Conservation (phyloP, 2,329 filamentous ascomycete species). For the Arthroderma uncinatum region DNA sequence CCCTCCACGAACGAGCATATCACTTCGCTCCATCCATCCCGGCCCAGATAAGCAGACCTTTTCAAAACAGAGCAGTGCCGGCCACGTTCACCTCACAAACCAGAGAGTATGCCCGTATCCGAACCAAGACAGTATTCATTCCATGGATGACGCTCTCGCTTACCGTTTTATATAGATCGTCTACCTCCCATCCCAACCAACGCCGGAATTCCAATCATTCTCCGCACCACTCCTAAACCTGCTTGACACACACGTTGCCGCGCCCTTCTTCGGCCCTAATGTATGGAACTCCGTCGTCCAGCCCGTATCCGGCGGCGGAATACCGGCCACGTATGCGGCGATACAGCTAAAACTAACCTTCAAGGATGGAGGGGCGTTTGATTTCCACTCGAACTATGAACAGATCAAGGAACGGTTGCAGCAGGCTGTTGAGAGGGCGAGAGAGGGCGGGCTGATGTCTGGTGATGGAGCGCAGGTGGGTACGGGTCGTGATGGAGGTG, state of each 20-base stretch:
- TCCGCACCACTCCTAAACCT: conserved; percentile 78
- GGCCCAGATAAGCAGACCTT: conserved; percentile 54
- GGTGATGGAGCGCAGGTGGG: conserved; percentile 24
- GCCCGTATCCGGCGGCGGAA: conserved; percentile 71
- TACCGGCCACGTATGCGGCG: conserved; percentile 60
- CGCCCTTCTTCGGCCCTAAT: conserved; percentile 88
- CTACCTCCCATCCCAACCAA: conserved; percentile 66
- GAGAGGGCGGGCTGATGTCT: conserved; percentile 46
- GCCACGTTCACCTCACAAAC: conserved; percentile 71
- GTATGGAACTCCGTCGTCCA: conserved; percentile 73
- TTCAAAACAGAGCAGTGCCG: conserved; percentile 60
- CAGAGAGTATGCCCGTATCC: conserved; percentile 53
- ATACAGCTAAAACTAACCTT: conserved; percentile 80
- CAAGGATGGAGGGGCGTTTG: conserved; percentile 88
- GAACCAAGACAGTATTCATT: not conserved
- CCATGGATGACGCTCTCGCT: conserved; percentile 1
- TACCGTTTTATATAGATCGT: conserved; percentile 52
- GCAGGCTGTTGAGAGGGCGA: conserved; percentile 65
- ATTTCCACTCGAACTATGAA: conserved; percentile 75
- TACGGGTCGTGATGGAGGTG: conserved; percentile 27
- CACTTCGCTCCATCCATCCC: conserved; percentile 59
- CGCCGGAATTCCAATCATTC: conserved; percentile 67
- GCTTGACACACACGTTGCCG: conserved; percentile 72
- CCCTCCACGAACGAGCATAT: conserved; percentile 64
- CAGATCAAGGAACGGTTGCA: conserved; percentile 71